These are phyloP conservation scores for Fusarium hainanense DNA, from an alignment of 2,329 filamentous ascomycete species.

Conservation along the genomic window DNA sequence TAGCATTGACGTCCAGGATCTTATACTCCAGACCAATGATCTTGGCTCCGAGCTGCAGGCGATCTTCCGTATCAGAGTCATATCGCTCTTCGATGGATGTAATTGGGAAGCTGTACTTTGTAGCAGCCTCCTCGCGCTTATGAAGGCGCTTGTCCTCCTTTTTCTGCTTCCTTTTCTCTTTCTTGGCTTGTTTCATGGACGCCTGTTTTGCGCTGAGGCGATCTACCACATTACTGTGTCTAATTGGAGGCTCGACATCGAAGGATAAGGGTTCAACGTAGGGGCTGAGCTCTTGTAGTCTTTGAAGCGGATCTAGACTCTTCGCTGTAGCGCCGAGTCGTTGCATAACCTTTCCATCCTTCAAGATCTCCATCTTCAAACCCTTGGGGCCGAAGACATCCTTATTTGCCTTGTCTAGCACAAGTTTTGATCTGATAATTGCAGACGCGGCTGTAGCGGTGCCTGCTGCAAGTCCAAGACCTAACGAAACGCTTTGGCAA, in stretches of 20 bases:
- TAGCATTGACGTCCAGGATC: neutral
- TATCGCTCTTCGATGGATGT: constrained; percentile 12
- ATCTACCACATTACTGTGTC: constrained; percentile 6
- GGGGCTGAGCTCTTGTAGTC: neutral
- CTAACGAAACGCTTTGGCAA: constrained; percentile 8
- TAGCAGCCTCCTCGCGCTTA: neutral
- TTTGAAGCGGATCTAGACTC: constrained; percentile 10
- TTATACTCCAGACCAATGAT: constrained; percentile 1
- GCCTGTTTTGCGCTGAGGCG: constrained; percentile 25
- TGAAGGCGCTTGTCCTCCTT: neutral
- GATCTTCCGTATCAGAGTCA: constrained; percentile 1
- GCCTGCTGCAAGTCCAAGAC: constrained; percentile 11
- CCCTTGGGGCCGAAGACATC: constrained; percentile 13
- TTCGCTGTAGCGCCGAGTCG: neutral
- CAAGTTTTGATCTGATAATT: constrained; percentile 13
- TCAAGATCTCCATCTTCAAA: constrained; percentile 9
- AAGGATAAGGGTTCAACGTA: neutral
- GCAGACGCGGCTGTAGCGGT: constrained; percentile 9
- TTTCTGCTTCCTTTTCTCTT: constrained; percentile 8
- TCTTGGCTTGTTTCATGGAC: neutral
- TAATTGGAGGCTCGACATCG: constrained; percentile 2
- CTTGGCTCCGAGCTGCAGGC: neutral
- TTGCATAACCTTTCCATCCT: constrained; percentile 16
- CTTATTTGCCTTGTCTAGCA: neutral
- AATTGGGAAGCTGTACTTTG: constrained; percentile 1